phyloP scores from a whole-genome alignment of 2,329 filamentous ascomycete species.

The Pyricularia pennisetigena region DNA sequence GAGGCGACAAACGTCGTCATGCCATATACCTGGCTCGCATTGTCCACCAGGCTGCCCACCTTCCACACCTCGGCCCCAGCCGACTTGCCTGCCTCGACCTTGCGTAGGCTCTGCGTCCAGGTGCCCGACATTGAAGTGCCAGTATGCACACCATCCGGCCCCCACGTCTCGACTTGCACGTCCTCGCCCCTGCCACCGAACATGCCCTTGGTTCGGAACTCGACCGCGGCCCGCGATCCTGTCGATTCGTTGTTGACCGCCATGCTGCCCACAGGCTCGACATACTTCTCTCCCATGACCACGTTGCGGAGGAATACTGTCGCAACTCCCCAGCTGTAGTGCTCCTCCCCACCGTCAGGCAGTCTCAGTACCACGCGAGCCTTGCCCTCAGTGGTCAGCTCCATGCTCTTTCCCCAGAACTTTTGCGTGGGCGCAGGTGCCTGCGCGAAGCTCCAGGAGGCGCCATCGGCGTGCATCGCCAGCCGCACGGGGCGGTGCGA shows the following conservation, averaged over 20 bases:
- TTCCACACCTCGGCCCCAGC: slow-evolving; percentile 66
- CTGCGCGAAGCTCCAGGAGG: slow-evolving; percentile 78
- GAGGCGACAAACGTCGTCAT: slow-evolving; percentile 77
- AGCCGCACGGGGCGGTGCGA: slow-evolving; percentile 85
- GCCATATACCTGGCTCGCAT: slow-evolving; percentile 73
- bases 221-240: slow-evolving; percentile 73
- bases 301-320: slow-evolving; percentile 92
- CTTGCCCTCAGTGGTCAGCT: slow-evolving; percentile 86
- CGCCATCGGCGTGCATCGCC: slow-evolving; percentile 84
- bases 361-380: slow-evolving; percentile 65
- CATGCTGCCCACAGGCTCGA: slow-evolving; percentile 90
- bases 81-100: slow-evolving; percentile 35
- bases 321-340: slow-evolving; percentile 80
- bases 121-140: slow-evolving; percentile 66
- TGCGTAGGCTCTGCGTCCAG: slow-evolving; percentile 68
- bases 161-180: slow-evolving; percentile 65
- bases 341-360: slow-evolving; percentile 54
- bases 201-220: slow-evolving; percentile 94
- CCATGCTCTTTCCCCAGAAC: slow-evolving; percentile 96
- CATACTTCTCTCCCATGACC: slow-evolving; percentile 95
- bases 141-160: slow-evolving; percentile 53
- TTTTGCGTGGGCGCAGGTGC: slow-evolving; percentile 86
- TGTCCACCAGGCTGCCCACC: slow-evolving; percentile 67
- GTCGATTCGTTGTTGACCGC: slow-evolving; percentile 74
- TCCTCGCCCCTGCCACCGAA: slow-evolving; percentile 93